Percentiles rank a stretch among this genome's conserved stretches.
phyloP scores from a whole-genome alignment of 163 green algal genomes.

The Scenedesmus sp. region DNA sequence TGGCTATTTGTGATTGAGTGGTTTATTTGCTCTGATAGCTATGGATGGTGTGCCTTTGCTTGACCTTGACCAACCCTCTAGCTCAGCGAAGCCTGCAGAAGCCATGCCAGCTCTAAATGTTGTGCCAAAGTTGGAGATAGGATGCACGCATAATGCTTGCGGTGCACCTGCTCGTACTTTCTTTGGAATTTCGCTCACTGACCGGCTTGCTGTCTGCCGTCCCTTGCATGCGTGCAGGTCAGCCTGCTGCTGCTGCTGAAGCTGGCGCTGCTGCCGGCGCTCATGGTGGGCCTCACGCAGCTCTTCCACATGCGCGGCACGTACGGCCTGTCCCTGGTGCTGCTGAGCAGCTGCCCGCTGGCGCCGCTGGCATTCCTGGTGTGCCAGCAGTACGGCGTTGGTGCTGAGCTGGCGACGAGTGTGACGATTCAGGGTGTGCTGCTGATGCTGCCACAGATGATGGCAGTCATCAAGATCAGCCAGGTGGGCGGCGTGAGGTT shows the following conservation, averaged over 20 bases:
- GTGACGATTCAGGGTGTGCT: conserved; percentile 42
- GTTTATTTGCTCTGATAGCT: not conserved
- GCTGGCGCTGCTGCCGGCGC: conserved; percentile 16
- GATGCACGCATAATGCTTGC: not conserved
- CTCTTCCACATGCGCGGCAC: not conserved
- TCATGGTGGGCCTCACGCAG: conserved; percentile 30
- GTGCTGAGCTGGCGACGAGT: conserved; percentile 41
- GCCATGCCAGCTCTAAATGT: no score
- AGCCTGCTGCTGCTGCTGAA: conserved; percentile 37
- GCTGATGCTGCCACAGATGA: conserved; percentile 48
- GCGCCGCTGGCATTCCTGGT: conserved; percentile 43
- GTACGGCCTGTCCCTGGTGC: conserved; percentile 45
- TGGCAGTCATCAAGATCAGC: conserved; percentile 44
- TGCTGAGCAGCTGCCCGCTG: conserved; percentile 30
- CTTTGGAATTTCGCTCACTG: not conserved
- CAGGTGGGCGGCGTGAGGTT: not conserved
- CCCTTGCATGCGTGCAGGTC: not conserved
- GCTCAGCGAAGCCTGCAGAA: no score
- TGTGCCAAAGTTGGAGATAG: no score
- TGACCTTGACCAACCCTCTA: no score
- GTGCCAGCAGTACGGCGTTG: conserved; percentile 41
- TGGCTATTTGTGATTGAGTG: not conserved
- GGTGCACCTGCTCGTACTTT: not conserved
- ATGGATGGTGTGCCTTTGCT: no score
- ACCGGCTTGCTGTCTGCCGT: not conserved